Base-by-base conservation (phyloP, 306 rosid genomes). In the Datisca glomerata region DNA sequence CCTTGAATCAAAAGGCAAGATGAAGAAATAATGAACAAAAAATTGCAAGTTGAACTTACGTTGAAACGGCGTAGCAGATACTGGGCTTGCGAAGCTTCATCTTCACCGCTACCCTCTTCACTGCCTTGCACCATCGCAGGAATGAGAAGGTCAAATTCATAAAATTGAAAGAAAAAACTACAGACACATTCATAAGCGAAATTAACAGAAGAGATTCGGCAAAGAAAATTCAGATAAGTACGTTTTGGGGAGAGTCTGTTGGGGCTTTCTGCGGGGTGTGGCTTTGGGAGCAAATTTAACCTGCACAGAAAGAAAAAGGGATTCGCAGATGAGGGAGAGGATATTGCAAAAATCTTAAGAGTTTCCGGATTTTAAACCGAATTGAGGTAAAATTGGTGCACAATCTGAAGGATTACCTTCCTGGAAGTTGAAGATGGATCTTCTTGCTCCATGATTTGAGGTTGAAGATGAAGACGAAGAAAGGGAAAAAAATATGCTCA, bases 241-340 rank as follows among this genome's bases (percentile, higher is more conserved):
- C 93, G 37, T 49, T 66, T 64, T 36, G 6, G 44, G 21, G 6
- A 49, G 16, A 2, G 22, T 27, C 4, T 69, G 43, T 20, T 49
- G 65, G 38, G 53, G 55, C 22, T 52, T 73, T 24, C 53, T 43
- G 29, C 63, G 64, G 13, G 59, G 53, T 17, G 54, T 37, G 31
- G 66, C 34, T 63, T 40, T 79, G 23, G 96, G 96, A 6, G 49
- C 5, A 58, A 57, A 86, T 61, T 56, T 81, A 1, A 18, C 17
- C 91, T 75, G 74, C 23, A 41, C 5, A 55, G 3, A 35, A 19
- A 59, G 24, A 29, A 25, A 21, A 25, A 16, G n/a, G n/a, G n/a
- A n/a, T n/a, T n/a, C n/a, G n/a, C n/a, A 21, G 24, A 14, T 4
- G 28, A n/a, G 19, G 24, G 27, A 21, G 9, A 6, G 3, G 13